Evolutionary conservation across 1,284 basidiomycete species (phyloP), one percentile per base, ranked within the genome.

Genomic region (Cutaneotrichosporon sp.): DNA sequence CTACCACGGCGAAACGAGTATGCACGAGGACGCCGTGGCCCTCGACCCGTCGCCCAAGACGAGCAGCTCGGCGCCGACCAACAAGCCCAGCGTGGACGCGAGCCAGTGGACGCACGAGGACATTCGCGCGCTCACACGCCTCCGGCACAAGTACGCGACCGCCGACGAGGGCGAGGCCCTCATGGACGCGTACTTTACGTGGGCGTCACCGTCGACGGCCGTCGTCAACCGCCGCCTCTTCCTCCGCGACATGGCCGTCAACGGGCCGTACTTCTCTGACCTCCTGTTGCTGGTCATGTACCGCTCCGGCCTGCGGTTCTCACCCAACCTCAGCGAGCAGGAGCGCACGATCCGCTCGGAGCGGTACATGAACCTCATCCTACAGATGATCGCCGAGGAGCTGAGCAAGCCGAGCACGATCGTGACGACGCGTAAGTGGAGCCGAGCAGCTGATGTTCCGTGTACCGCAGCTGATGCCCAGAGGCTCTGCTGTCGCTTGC

Each of bases 211-310:
- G 27, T 59, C 47, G 2, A 67, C 64, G 9, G 65, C 58, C 4
- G 59, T 65, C 2, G 63, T 69, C 3, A 60, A 62, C 47, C 45
- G 64, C 20, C 33, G 42, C 22, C 42, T 65, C 16, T 69, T 69
- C 46, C 59, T 69, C 16, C 63, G 67, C 24, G 67, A 69, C 45
- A 69, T 69, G 67, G 67, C 67, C 1, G 31, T 62, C 3, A 59
- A 65, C 31, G 67, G 67, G 1, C 67, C 63, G 6, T 66, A 65
- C 60, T 69, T 69, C 33, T 64, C 64, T 29, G 60, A 67, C 25
- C 58, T 69, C 13, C 62, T 69, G n/a, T 53, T 69, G 24, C 57
- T 69, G 11, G 63, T 63, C 27, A 58, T 67, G 52, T 69, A 69
- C 42, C 54, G 65, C 9, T 64, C 61, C 0, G 67, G 65, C 2